Conservation (phyloP, 352 stramenopile genomes). For the Globisporangium paddicum region DNA sequence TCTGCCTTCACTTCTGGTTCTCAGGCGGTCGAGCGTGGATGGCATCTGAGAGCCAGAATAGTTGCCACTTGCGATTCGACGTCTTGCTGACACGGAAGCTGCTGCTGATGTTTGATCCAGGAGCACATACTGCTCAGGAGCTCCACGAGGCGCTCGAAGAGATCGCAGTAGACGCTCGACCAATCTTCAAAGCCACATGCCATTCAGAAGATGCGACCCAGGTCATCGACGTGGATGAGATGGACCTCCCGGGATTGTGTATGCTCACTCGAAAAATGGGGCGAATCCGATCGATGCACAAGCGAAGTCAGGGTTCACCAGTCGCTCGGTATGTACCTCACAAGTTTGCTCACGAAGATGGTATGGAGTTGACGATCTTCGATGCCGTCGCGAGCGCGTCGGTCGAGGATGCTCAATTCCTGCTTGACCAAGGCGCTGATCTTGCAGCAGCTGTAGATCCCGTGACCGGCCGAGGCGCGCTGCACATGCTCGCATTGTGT, state of each 20-base stretch:
- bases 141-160: constrained; percentile 26
- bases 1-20: constrained; percentile 35
- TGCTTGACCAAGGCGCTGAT: constrained; percentile 38
- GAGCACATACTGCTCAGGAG: constrained; percentile 23
- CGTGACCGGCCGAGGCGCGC: constrained; percentile 32
- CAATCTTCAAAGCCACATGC: constrained; percentile 23
- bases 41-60: neutral
- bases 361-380: constrained; percentile 33
- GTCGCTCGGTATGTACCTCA: neutral
- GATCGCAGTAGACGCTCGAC: constrained; percentile 25
- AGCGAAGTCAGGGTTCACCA: constrained; percentile 17
- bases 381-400: constrained; percentile 50
- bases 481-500: constrained; percentile 61
- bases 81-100: constrained; percentile 40
- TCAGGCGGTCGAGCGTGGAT: constrained; percentile 37
- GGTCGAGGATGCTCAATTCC: constrained; percentile 48
- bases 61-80: constrained; percentile 33
- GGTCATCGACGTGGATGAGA: constrained; percentile 47
- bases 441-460: constrained; percentile 30
- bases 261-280: constrained; percentile 36
- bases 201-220: constrained; percentile 8
- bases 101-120: constrained; percentile 29
- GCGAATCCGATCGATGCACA: constrained; percentile 40
- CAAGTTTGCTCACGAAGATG: neutral
- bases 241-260: constrained; percentile 41